phyloP scores from a whole-genome alignment of 176 grass and related monocot species.

The Phyllostachys edulis region DNA sequence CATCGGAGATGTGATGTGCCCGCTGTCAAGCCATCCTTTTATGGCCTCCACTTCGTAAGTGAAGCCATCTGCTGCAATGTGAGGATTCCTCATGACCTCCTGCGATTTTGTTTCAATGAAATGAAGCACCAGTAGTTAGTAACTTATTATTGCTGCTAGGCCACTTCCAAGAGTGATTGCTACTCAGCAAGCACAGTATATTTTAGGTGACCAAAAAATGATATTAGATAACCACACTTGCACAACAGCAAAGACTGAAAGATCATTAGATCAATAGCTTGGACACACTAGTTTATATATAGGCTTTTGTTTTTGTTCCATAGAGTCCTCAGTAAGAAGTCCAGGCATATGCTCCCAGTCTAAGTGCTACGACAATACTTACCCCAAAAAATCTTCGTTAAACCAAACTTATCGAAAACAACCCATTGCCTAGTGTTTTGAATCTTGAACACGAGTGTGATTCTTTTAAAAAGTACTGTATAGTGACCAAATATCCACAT shows the following conservation, averaged over 20 bases:
- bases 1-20: constrained; percentile 63
- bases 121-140: neutral
- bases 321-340: neutral
- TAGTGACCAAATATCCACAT: neutral
- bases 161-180: neutral
- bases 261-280: neutral
- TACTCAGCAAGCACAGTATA: neutral
- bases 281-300: neutral
- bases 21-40: constrained; percentile 68
- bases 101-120: constrained; percentile 25
- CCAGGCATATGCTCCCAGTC: neutral
- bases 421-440: neutral
- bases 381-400: neutral
- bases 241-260: neutral
- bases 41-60: constrained; percentile 75
- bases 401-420: neutral
- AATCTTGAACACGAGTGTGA: neutral
- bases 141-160: neutral
- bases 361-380: neutral
- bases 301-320: neutral
- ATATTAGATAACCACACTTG: neutral
- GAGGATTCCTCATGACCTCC: constrained; percentile 87
- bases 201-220: neutral
- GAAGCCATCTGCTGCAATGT: constrained; percentile 67
- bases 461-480: neutral